These are phyloP conservation scores for Phialophora chinensis DNA, from an alignment of 2,329 filamentous ascomycete species.

Conservation along the genomic window DNA sequence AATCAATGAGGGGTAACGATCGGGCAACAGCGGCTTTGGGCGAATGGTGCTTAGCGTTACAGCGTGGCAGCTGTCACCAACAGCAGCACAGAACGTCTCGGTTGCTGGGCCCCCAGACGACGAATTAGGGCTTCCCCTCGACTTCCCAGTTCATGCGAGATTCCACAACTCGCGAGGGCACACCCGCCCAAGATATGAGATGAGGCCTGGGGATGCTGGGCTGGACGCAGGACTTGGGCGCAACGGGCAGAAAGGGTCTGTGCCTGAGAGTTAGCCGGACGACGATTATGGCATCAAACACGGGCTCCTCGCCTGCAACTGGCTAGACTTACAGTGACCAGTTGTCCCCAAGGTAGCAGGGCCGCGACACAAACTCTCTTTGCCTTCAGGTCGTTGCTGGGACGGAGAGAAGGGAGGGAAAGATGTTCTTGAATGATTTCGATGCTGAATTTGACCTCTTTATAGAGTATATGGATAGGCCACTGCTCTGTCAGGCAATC, in stretches of 20 bases:
- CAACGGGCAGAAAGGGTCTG: conserved; percentile 1
- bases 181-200: neutral
- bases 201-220: neutral
- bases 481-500: conserved; percentile 7
- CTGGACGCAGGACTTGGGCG: neutral
- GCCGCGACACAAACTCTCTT: neutral
- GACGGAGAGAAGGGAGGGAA: neutral
- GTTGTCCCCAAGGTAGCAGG: neutral
- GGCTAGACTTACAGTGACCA: conserved; percentile 8
- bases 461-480: conserved; percentile 2
- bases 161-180: conserved; percentile 14
- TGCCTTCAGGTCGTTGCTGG: neutral
- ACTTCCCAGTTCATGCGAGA: conserved; percentile 7
- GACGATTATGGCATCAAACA: conserved; percentile 21
- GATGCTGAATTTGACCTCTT: conserved; percentile 1
- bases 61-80: neutral
- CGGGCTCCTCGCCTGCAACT: neutral
- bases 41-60: conserved; percentile 1
- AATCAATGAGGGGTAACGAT: conserved; percentile 17
- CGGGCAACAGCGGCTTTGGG: neutral
- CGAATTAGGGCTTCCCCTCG: neutral
- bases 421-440: neutral
- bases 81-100: neutral
- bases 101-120: neutral
- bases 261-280: conserved; percentile 9